A percentile compares a stretch with the other conserved stretches of the same genome.
phyloP scores from a whole-genome alignment of 2,329 filamentous ascomycete genomes.

The Fusarium setosum region DNA sequence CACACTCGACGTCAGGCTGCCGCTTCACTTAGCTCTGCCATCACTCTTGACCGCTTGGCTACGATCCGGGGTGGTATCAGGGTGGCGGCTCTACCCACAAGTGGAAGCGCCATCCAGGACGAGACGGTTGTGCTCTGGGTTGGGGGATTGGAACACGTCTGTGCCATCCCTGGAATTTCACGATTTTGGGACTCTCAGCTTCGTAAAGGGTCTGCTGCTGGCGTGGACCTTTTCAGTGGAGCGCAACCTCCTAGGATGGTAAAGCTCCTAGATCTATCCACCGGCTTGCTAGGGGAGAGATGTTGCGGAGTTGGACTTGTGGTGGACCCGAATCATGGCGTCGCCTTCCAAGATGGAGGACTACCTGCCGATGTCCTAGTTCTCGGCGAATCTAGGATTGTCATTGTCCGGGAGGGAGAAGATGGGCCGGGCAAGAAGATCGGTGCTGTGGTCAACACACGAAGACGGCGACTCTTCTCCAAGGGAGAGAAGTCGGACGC shows the following conservation, averaged over 20 bases:
- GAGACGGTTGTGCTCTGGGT: constrained; percentile 69
- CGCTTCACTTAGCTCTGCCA: constrained; percentile 54
- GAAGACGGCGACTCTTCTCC: constrained; percentile 50
- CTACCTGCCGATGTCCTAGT: constrained; percentile 66
- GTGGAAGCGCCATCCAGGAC: constrained; percentile 58
- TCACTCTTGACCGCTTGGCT: constrained; percentile 62
- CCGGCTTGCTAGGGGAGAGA: constrained; percentile 67
- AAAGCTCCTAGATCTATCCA: constrained; percentile 63
- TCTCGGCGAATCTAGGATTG: constrained; percentile 66
- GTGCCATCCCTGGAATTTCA: constrained; percentile 64
- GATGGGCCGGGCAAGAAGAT: constrained; percentile 58
- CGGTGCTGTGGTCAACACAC: constrained; percentile 50
- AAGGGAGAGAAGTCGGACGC: constrained; percentile 59
- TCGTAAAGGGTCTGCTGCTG: constrained; percentile 60
- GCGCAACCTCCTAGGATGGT: constrained; percentile 66
- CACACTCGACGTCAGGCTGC: constrained; percentile 67
- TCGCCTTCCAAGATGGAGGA: constrained; percentile 47
- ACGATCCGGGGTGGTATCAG: constrained; percentile 64
- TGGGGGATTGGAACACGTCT: constrained; percentile 66
- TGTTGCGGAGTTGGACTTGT: constrained; percentile 64
- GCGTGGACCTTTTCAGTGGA: constrained; percentile 67
- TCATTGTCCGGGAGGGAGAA: constrained; percentile 65
- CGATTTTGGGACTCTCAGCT: constrained; percentile 71
- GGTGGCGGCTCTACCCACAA: constrained; percentile 58
- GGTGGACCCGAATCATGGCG: constrained; percentile 46